phyloP scores from a whole-genome alignment of 441 rosid species.

The Mallotus repandus region DNA sequence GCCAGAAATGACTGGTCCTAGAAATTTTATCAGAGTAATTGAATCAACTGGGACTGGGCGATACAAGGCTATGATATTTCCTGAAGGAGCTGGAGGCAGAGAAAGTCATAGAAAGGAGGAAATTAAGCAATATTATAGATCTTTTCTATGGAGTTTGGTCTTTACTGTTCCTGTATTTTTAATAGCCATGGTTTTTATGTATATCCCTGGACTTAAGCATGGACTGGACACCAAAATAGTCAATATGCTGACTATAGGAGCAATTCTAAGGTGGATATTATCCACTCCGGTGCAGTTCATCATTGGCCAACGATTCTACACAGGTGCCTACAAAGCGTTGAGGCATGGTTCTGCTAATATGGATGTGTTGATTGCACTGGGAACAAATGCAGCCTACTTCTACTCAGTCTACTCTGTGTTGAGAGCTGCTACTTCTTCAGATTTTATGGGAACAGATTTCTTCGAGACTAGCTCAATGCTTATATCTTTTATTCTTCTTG shows the following conservation, averaged over 20 bases:
- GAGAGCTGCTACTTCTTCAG: conserved; percentile 68
- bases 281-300: conserved; percentile 90
- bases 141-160: conserved; percentile 80
- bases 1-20: conserved; percentile 76
- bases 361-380: conserved; percentile 89
- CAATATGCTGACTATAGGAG: conserved; percentile 75
- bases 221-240: conserved; percentile 60
- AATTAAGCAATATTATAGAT: conserved; percentile 54
- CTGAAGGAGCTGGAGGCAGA: conserved; percentile 55
- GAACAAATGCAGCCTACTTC: conserved; percentile 96
- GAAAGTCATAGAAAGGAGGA: conserved; percentile 56
- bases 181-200: conserved; percentile 80
- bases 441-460: conserved; percentile 72
- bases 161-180: conserved; percentile 82
- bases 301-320: conserved; percentile 73
- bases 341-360: conserved; percentile 81
- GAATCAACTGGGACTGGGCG: conserved; percentile 67
- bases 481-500: conserved; percentile 83
- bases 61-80: conserved; percentile 59
- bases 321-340: conserved; percentile 76
- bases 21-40: conserved; percentile 62
- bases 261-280: conserved; percentile 61
- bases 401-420: conserved; percentile 72
- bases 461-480: conserved; percentile 97
- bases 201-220: conserved; percentile 59